A percentile compares a stretch with the other conserved stretches of the same genome.
phyloP scores from a whole-genome alignment of 2,329 filamentous ascomycete species.

The Torrubiellomyces zombiae region DNA sequence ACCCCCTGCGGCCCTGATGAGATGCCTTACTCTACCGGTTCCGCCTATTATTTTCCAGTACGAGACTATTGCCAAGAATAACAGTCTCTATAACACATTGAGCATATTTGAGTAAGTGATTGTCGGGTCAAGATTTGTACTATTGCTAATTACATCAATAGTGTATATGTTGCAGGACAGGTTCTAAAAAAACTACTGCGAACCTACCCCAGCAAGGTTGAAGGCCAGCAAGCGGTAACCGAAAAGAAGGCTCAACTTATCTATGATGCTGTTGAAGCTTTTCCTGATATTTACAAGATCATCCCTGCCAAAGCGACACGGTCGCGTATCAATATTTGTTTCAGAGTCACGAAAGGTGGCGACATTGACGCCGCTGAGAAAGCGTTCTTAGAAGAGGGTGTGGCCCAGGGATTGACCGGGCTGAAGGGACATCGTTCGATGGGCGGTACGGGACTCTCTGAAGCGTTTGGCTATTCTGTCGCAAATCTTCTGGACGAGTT shows the following conservation, averaged over 20 bases:
- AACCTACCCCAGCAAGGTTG: slow-evolving; percentile 50
- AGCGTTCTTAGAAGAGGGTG: slow-evolving; percentile 58
- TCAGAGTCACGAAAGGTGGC: slow-evolving; percentile 47
- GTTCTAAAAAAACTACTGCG: slow-evolving; percentile 63
- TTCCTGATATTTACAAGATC: slow-evolving; percentile 56
- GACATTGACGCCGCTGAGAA: slow-evolving; percentile 58
- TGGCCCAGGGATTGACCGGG: slow-evolving; percentile 52
- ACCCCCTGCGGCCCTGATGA: slow-evolving; percentile 51
- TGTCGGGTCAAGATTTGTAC: too few relatives aligned
- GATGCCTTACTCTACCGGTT: slow-evolving; percentile 59
- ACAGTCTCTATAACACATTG: slow-evolving; percentile 89
- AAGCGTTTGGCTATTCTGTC: not conserved
- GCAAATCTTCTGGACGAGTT: not conserved
- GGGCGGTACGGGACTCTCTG: slow-evolving; percentile 44
- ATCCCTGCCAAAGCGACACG: slow-evolving; percentile 61
- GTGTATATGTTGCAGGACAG: slow-evolving; percentile 79
- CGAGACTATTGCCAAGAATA: slow-evolving; percentile 76
- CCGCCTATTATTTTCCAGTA: slow-evolving; percentile 70
- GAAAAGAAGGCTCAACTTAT: slow-evolving; percentile 60
- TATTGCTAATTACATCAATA: slow-evolving; percentile 11
- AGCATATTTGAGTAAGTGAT: slow-evolving; percentile 64
- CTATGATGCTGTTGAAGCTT: slow-evolving; percentile 60
- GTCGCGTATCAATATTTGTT: slow-evolving; percentile 92
- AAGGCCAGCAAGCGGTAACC: slow-evolving; percentile 59
- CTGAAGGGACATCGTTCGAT: slow-evolving; percentile 81